Evolutionary conservation across 2,329 filamentous ascomycete genomes (phyloP).

Genomic region (Immersiporthe knoxdaviesiana): DNA sequence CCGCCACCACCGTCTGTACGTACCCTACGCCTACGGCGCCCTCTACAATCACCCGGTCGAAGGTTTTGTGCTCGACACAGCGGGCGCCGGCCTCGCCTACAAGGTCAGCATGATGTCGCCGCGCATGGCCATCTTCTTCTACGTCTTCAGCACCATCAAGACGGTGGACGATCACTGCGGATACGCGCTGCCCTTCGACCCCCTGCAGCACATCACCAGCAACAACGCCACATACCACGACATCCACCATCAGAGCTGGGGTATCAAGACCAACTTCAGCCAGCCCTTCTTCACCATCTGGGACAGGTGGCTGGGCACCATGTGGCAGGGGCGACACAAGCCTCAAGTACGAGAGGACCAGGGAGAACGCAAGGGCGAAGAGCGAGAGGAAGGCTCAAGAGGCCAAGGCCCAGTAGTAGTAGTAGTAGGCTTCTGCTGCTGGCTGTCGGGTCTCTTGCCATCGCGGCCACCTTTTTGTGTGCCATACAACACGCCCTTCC

Average conservation of each 20-base stretch:
- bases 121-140: slow-evolving; percentile 87
- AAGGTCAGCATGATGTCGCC: slow-evolving; percentile 80
- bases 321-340: slow-evolving; percentile 71
- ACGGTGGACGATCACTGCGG: slow-evolving; percentile 98
- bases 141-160: slow-evolving; percentile 87
- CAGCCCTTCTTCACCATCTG: slow-evolving; percentile 96
- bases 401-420: slow-evolving; percentile 16
- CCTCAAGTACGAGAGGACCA: slow-evolving; percentile 47
- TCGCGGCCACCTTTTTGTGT: not conserved
- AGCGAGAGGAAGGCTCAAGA: slow-evolving; percentile 42
- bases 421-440: slow-evolving; percentile 4
- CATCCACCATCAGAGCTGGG: slow-evolving; percentile 98
- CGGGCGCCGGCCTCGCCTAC: slow-evolving; percentile 83
- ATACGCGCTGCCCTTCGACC: slow-evolving; percentile 94
- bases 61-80: slow-evolving; percentile 89
- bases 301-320: slow-evolving; percentile 81
- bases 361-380: slow-evolving; percentile 40
- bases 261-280: slow-evolving; percentile 93
- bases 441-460: not conserved
- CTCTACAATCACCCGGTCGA: slow-evolving; percentile 97
- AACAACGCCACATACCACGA: slow-evolving; percentile 98
- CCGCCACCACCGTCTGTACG: slow-evolving; percentile 93
- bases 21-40: slow-evolving; percentile 95
- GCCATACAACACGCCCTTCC: not conserved
- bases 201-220: slow-evolving; percentile 84